phyloP scores from a whole-genome alignment of 2,329 filamentous ascomycete species.

The Calcarisporium arbuscula region DNA sequence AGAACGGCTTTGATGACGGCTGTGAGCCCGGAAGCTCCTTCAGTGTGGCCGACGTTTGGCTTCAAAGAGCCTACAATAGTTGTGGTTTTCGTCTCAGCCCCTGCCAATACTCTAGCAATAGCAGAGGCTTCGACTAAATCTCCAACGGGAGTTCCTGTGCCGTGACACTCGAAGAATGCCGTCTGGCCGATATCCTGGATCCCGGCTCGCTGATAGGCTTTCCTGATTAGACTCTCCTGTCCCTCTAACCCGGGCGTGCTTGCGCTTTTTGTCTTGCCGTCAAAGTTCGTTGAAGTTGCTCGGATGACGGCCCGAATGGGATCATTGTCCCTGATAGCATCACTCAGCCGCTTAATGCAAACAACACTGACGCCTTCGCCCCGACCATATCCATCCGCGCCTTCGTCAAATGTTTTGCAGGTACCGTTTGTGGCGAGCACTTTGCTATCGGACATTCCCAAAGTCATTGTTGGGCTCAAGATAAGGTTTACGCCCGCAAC shows the following conservation, averaged over 20 bases:
- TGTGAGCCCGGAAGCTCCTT: conserved; percentile 21
- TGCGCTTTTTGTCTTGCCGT: conserved; percentile 9
- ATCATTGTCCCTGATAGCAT: conserved; percentile 47
- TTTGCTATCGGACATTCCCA: conserved; percentile 14
- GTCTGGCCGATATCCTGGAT: conserved; percentile 17
- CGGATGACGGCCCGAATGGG: conserved; percentile 43
- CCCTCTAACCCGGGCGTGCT: conserved; percentile 42
- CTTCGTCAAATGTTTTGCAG: conserved; percentile 41
- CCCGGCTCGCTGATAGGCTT: conserved; percentile 16
- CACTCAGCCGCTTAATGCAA: conserved; percentile 45
- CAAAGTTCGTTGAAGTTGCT: conserved; percentile 38
- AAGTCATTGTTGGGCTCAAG: conserved; percentile 17
- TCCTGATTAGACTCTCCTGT: conserved; percentile 31
- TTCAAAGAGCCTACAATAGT: conserved; percentile 12
- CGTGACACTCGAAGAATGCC: conserved; percentile 22
- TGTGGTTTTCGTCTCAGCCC: conserved; percentile 16
- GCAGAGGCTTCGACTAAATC: conserved; percentile 25
- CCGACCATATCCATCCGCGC: conserved; percentile 45
- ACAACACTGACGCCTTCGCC: conserved; percentile 51
- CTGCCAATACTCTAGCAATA: conserved; percentile 14
- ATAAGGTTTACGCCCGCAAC: conserved; percentile 22
- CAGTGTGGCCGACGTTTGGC: conserved; percentile 20
- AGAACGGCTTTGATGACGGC: conserved; percentile 20
- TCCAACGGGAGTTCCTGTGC: conserved; percentile 22
- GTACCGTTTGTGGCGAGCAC: conserved; percentile 24